Conservation (phyloP, 257 asterid genomes). For the Marsdenia floribunda region DNA sequence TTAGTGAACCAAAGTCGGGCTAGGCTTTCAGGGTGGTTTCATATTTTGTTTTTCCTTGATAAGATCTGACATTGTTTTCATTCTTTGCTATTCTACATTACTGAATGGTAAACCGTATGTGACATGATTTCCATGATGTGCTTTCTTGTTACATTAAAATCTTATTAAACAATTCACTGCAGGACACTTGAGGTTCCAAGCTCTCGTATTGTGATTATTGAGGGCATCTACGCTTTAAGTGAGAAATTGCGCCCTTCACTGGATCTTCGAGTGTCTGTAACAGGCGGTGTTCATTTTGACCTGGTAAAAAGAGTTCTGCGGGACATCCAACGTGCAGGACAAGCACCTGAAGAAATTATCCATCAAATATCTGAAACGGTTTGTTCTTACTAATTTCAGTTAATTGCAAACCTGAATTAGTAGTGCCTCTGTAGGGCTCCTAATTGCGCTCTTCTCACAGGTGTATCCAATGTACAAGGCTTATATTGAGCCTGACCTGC, state of each 20-base stretch:
- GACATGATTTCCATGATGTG: background rate
- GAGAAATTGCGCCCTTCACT: slow-evolving; percentile 71
- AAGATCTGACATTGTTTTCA: background rate
- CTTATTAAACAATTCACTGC: slow-evolving; percentile 30
- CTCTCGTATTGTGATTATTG: slow-evolving; percentile 81
- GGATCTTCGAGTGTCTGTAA: slow-evolving; percentile 90
- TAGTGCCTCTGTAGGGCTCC: slow-evolving; percentile 16
- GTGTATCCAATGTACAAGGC: slow-evolving; percentile 99
- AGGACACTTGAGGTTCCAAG: slow-evolving; percentile 93
- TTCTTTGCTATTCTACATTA: background rate
- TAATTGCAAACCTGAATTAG: slow-evolving; percentile 10
- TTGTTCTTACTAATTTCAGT: slow-evolving; percentile 26
- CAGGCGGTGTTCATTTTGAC: slow-evolving; percentile 98
- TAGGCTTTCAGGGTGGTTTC: background rate
- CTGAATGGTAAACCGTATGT: background rate
- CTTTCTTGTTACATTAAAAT: slow-evolving; percentile 12
- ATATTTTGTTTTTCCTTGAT: background rate
- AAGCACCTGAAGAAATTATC: slow-evolving; percentile 95
- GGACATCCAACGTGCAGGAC: slow-evolving; percentile 95
- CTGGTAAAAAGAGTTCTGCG: slow-evolving; percentile 95
- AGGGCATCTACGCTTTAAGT: slow-evolving; percentile 94
- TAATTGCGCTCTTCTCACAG: slow-evolving; percentile 40
- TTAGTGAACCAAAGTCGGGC: background rate
- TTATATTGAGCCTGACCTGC: slow-evolving; percentile 93
- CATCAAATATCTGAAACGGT: slow-evolving; percentile 99